Evolutionary conservation across 2,329 filamentous ascomycete species (phyloP).

Genomic region (Pyrenophora graminea): DNA sequence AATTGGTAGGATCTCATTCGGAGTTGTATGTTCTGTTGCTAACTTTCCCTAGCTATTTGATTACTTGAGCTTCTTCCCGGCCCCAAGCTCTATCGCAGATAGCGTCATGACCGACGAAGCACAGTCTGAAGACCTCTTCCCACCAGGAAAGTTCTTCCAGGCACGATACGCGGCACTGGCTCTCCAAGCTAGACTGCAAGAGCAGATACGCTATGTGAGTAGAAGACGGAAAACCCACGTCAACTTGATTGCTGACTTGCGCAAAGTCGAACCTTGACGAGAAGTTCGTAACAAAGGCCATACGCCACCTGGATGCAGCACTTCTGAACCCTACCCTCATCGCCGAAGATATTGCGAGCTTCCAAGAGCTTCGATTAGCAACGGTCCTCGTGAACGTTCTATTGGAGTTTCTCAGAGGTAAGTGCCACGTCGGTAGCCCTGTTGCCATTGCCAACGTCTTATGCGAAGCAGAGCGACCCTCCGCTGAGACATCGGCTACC

Average conservation of each 20-base stretch:
- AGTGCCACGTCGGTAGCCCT: constrained; percentile 3
- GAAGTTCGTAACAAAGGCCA: constrained; percentile 35
- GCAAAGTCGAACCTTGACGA: constrained; percentile 39
- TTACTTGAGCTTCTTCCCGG: constrained; percentile 41
- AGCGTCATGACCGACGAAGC: constrained; percentile 30
- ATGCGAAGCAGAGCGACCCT: constrained; percentile 41
- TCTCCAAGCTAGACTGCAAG: constrained; percentile 35
- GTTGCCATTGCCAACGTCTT: constrained; percentile 20
- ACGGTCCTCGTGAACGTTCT: constrained; percentile 35
- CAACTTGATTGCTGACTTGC: constrained; percentile 14
- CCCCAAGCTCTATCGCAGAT: constrained; percentile 35
- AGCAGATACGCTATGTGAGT: constrained; percentile 39
- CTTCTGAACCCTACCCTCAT: constrained; percentile 36
- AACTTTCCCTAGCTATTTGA: constrained; percentile 36
- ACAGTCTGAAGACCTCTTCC: constrained; percentile 36
- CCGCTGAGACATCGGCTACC: constrained; percentile 32
- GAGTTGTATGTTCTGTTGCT: constrained; percentile 8
- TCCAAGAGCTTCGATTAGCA: constrained; percentile 32
- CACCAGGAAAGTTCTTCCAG: constrained; percentile 42
- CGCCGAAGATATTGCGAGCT: constrained; percentile 21
- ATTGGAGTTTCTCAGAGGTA: constrained; percentile 44
- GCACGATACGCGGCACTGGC: constrained; percentile 41
- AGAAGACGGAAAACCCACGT: not conserved
- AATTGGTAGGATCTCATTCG: constrained; percentile 23
- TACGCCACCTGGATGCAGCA: constrained; percentile 37